Conservation (phyloP, 768 basidiomycete species). For the Pisolithus microcarpus region DNA sequence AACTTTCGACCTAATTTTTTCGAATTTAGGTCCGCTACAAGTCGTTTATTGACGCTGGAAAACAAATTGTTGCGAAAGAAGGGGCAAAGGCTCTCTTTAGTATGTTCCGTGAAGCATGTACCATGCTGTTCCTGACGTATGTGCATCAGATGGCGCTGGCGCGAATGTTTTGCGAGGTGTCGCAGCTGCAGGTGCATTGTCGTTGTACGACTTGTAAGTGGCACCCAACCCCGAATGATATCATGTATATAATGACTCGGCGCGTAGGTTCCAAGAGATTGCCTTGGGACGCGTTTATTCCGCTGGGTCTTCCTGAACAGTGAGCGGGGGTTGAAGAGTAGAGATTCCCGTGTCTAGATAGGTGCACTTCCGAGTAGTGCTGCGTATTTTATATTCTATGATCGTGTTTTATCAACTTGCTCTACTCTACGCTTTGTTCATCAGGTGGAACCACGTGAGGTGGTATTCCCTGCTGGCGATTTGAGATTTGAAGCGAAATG, state of each 20-base stretch:
- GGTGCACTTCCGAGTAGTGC: too few species aligned
- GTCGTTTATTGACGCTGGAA: constrained; percentile 32
- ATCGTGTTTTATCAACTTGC: too few species aligned
- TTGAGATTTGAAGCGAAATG: too few species aligned
- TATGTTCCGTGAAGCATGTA: constrained; percentile 10
- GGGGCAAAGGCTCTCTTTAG: constrained; percentile 33
- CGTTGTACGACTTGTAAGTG: constrained; percentile 52
- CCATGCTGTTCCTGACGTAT: constrained; percentile 12
- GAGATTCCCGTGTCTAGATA: too few species aligned
- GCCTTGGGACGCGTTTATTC: constrained; percentile 53
- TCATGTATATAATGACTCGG: neutral
- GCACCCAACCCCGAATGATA: neutral
- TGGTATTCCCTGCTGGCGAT: too few species aligned
- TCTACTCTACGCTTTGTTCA: too few species aligned
- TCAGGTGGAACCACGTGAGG: too few species aligned
- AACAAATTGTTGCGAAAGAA: constrained; percentile 36
- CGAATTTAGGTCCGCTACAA: constrained; percentile 31
- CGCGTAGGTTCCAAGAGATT: constrained; percentile 39
- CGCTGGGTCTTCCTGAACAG: constrained; percentile 28
- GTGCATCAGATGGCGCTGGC: constrained; percentile 46
- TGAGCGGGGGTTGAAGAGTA: too few species aligned
- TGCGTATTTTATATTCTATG: too few species aligned
- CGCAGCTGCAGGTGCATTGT: constrained; percentile 46
- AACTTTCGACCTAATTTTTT: neutral
- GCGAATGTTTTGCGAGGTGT: constrained; percentile 51